A percentile compares a stretch with the other conserved stretches of the same genome.
These are phyloP conservation scores for Nemania bipapillata DNA, from an alignment of 2,329 filamentous ascomycete species.

Conservation along the genomic window DNA sequence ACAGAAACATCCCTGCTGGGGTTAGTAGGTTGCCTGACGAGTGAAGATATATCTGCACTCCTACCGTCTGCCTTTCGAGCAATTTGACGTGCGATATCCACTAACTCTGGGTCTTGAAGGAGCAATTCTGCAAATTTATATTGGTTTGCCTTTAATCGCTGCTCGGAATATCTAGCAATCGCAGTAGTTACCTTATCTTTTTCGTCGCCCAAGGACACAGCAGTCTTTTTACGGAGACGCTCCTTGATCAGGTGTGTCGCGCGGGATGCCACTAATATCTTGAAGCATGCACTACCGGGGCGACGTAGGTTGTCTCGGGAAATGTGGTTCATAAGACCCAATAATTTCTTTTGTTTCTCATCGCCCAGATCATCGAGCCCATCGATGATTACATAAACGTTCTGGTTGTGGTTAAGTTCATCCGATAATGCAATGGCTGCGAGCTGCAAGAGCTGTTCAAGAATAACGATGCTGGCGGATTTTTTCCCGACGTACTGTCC, in stretches of 20 bases:
- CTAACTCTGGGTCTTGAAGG: slow-evolving; percentile 13
- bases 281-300: slow-evolving; percentile 1
- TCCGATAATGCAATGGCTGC: slow-evolving; percentile 1
- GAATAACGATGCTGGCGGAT: background rate
- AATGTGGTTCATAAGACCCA: slow-evolving; percentile 12
- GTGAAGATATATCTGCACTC: background rate
- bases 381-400: slow-evolving; percentile 15
- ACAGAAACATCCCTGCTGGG: slow-evolving; percentile 24
- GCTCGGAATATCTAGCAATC: slow-evolving; percentile 20
- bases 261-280: slow-evolving; percentile 15
- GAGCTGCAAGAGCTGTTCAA: slow-evolving; percentile 22
- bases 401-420: slow-evolving; percentile 3
- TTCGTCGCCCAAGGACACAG: slow-evolving; percentile 16
- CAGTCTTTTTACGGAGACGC: slow-evolving; percentile 4
- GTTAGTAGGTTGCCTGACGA: slow-evolving; percentile 2
- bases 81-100: slow-evolving; percentile 13
- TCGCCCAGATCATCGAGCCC: slow-evolving; percentile 20
- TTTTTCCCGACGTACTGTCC: slow-evolving; percentile 7
- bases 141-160: slow-evolving; percentile 14
- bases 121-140: slow-evolving; percentile 8
- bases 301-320: slow-evolving; percentile 2
- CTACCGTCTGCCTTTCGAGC: slow-evolving; percentile 23
- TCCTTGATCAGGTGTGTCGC: slow-evolving; percentile 8
- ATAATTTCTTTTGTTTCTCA: slow-evolving; percentile 22
- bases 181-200: slow-evolving; percentile 10